phyloP scores from a whole-genome alignment of 352 stramenopile genomes.

The Globisporangium perplexum region DNA sequence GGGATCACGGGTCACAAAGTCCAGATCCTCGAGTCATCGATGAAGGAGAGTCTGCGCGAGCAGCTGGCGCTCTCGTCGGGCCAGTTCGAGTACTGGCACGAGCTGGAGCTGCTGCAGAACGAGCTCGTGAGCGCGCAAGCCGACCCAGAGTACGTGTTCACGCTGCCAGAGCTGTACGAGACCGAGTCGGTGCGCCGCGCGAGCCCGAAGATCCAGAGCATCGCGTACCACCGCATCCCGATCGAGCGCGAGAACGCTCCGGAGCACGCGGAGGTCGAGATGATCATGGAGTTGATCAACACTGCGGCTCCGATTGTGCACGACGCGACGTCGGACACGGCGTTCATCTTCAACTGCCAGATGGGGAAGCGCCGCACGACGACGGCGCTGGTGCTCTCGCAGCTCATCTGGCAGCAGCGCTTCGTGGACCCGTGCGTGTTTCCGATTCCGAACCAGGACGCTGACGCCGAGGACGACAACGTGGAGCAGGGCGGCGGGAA shows the following conservation, averaged over 20 bases:
- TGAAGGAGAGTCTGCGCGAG: conserved; percentile 77
- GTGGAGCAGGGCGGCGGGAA: conserved; percentile 1
- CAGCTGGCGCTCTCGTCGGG: conserved; percentile 38
- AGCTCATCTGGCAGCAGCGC: conserved; percentile 56
- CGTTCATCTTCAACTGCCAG: conserved; percentile 88
- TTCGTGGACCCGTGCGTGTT: conserved; percentile 12
- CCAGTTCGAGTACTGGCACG: conserved; percentile 80
- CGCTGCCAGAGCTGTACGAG: conserved; percentile 64
- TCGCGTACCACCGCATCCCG: conserved; percentile 66
- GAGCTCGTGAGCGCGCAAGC: conserved; percentile 39
- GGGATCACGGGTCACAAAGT: conserved; percentile 80
- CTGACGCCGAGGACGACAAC: conserved; percentile 2
- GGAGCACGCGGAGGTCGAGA: conserved; percentile 68
- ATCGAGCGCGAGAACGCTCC: conserved; percentile 81
- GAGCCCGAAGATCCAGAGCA: conserved; percentile 30
- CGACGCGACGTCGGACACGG: conserved; percentile 31
- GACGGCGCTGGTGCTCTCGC: conserved; percentile 63
- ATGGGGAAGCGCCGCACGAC: conserved; percentile 84
- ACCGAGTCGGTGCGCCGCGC: conserved; percentile 26
- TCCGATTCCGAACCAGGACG: background rate
- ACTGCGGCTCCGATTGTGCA: conserved; percentile 18
- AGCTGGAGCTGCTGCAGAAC: conserved; percentile 58
- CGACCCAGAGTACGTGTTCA: conserved; percentile 43
- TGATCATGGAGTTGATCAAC: conserved; percentile 52
- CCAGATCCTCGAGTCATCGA: conserved; percentile 70